phyloP scores from a whole-genome alignment of 2,329 filamentous ascomycete species.

The Botrytis cinerea region DNA sequence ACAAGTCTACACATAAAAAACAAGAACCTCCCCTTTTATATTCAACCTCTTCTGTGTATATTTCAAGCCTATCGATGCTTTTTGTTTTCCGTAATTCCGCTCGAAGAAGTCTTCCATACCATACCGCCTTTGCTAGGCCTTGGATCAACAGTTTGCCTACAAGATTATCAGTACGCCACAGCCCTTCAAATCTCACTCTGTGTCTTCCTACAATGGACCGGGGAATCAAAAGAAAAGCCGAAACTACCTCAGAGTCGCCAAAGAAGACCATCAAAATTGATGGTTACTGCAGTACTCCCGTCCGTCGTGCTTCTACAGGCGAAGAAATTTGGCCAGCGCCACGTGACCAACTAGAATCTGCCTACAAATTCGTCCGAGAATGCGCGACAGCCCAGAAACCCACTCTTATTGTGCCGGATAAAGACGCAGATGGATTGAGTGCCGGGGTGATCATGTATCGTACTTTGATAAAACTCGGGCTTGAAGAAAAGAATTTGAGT shows the following conservation, averaged over 20 bases:
- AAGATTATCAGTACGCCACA: not conserved
- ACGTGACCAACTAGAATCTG: conserved; percentile 53
- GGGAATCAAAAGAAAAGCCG: conserved; percentile 32
- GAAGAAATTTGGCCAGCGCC: conserved; percentile 62
- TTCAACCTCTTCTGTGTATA: not conserved
- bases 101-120: conserved; percentile 1
- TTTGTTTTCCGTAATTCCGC: not conserved
- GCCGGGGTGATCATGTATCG: conserved; percentile 64
- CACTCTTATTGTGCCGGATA: conserved; percentile 66
- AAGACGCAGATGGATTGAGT: conserved; percentile 67
- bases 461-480: conserved; percentile 60
- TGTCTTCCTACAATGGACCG: conserved; percentile 7
- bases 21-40: not conserved
- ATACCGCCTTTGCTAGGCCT: not conserved
- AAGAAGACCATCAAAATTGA: conserved; percentile 32
- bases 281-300: conserved; percentile 33
- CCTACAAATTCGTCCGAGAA: conserved; percentile 57
- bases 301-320: conserved; percentile 27
- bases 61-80: not conserved
- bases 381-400: conserved; percentile 54
- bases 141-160: not conserved
- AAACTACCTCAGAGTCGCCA: conserved; percentile 9
- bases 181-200: not conserved
- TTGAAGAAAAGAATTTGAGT: conserved; percentile 53
- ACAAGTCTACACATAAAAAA: not conserved